Percentiles rank a stretch among this genome's conserved stretches.
Evolutionary conservation across 2,329 filamentous ascomycete species (phyloP).

Genomic region (Aspergillus novoparasiticus): DNA sequence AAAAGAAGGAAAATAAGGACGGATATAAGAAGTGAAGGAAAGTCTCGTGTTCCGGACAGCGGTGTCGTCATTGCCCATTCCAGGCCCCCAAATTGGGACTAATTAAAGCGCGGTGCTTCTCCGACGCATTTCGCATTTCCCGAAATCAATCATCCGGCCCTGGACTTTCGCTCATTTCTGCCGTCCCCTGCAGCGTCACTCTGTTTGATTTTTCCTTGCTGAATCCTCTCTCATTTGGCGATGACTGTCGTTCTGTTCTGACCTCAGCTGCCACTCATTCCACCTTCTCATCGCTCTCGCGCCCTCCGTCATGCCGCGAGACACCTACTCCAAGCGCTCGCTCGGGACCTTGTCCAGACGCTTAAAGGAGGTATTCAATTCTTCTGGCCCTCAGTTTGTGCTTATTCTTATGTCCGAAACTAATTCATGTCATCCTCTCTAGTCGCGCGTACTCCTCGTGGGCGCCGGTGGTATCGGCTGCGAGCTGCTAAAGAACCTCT

Average conservation of each 20-base stretch:
- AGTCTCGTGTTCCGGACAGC: background rate
- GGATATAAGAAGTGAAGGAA: background rate
- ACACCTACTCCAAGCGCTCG: slow-evolving; percentile 46
- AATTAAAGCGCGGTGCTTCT: slow-evolving; percentile 10
- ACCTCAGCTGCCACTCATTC: slow-evolving; percentile 2
- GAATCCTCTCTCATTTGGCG: slow-evolving; percentile 10
- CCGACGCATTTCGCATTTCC: background rate
- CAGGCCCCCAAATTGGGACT: background rate
- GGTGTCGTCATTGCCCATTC: slow-evolving; percentile 7
- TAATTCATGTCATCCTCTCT: slow-evolving; percentile 19
- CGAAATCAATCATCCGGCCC: background rate
- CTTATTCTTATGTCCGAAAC: background rate
- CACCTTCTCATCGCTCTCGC: slow-evolving; percentile 7
- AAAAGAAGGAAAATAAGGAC: background rate
- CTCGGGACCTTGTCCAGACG: slow-evolving; percentile 43
- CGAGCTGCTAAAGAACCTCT: slow-evolving; percentile 95
- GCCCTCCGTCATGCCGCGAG: slow-evolving; percentile 40
- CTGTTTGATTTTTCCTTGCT: slow-evolving; percentile 9
- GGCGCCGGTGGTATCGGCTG: slow-evolving; percentile 97
- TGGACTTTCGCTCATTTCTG: slow-evolving; percentile 10
- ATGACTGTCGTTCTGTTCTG: slow-evolving; percentile 15
- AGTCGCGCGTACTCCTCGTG: slow-evolving; percentile 90
- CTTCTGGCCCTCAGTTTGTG: slow-evolving; percentile 8
- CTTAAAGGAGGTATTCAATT: slow-evolving; percentile 42
- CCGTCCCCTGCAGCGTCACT: slow-evolving; percentile 10